Base-by-base conservation (phyloP, 177 flowering plant species). In the Vitis hybrid region DNA sequence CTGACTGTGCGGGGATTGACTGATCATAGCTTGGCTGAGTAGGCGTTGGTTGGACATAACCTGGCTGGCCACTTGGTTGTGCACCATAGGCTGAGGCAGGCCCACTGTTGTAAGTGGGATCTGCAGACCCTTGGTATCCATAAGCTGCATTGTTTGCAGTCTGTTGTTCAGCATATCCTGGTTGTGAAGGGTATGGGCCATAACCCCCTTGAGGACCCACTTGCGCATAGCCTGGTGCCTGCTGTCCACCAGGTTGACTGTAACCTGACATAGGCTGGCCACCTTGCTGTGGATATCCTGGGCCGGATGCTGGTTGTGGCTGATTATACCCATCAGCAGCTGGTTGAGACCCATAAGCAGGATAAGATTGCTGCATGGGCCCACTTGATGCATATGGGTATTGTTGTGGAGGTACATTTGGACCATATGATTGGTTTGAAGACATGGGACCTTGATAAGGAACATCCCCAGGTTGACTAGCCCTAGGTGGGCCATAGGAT, bases 91-190 rank as follows among this genome's bases (percentile, higher is more conserved):
- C 80, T 21, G 89, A 7, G 13, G 60, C 78, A 26, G 83, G 69
- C 11, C 70, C 81, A 70, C 66, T 66, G 49, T 61, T 56, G 66
- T 83, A 82, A 50, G 72, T 70, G 0, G 87, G 78, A 51, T 89
- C 97, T 48, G 82, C 77, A 15, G 86, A 65, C 2, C 73, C 92
- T 74, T 87, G 94, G 67, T 89, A 88, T 8, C 87, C 92, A 80
- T 88, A 87, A 51, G 65, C 73, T 12, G 81, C 79, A 75, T 51
- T 85, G 72, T 62, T 78, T 16, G 81, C 65, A 67, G 82, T 84
- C 14, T 82, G 67, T 72, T 89, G 98, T 68, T 90, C 97, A n/a
- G 78, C 45, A 51, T 92, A 90, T 51, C 74, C 88, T 29, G 79
- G 86, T 68, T 89, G 97, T 6, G 86, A n/a, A 49, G 88, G 77